Conservation (phyloP, 176 grass and related monocot genomes). For the Pharus latifolius region DNA sequence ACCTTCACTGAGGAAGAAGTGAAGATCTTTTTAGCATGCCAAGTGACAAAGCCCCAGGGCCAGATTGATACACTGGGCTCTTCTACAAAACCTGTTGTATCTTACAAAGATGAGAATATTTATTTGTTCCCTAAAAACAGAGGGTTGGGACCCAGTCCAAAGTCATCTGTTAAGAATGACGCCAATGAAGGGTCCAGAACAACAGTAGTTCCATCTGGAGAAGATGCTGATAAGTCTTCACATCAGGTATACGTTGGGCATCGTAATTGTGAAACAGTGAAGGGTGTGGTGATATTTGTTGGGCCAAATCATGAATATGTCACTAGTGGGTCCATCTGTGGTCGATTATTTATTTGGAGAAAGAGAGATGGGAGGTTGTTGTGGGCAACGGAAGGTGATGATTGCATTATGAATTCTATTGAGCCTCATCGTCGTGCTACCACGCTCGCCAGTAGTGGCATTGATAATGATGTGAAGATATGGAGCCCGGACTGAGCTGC, state of each 20-base stretch:
- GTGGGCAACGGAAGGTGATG: slow-evolving; percentile 68
- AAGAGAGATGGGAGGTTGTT: slow-evolving; percentile 69
- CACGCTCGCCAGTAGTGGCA: slow-evolving; percentile 63
- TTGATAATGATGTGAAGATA: slow-evolving; percentile 88
- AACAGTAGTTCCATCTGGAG: not conserved
- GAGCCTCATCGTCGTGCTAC: slow-evolving; percentile 64
- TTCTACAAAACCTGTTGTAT: slow-evolving; percentile 39
- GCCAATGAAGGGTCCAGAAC: slow-evolving; percentile 24
- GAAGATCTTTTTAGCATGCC: too few species aligned
- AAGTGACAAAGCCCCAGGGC: too few species aligned
- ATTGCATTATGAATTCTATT: slow-evolving; percentile 73
- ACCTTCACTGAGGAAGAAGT: too few species aligned
- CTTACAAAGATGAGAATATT: slow-evolving; percentile 75
- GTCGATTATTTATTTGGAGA: slow-evolving; percentile 84
- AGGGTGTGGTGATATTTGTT: slow-evolving; percentile 72
- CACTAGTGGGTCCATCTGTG: slow-evolving; percentile 82
- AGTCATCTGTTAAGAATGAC: slow-evolving; percentile 9
- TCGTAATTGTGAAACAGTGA: slow-evolving; percentile 75
- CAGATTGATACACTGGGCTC: too few species aligned
- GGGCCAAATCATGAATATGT: slow-evolving; percentile 87
- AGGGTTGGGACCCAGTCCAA: slow-evolving; percentile 54
- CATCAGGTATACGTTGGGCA: slow-evolving; percentile 60
- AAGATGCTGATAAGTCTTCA: slow-evolving; percentile 15
- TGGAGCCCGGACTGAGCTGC: slow-evolving; percentile 62
- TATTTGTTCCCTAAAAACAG: slow-evolving; percentile 76